These are phyloP conservation scores for Russula lepida DNA, from an alignment of 768 basidiomycete species.

Conservation along the genomic window DNA sequence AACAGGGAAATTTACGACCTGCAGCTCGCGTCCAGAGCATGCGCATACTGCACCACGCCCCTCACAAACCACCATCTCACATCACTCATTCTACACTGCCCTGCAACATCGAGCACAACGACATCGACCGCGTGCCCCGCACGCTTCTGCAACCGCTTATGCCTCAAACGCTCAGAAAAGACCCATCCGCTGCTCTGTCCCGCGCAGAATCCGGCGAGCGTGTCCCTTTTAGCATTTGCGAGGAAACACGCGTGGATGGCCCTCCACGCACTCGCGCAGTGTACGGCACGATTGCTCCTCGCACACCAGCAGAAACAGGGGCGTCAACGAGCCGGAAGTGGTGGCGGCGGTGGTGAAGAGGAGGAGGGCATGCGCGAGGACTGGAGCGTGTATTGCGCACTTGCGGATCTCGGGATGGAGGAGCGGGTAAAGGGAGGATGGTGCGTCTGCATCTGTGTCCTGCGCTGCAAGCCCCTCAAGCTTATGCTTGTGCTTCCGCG, in stretches of 20 bases:
- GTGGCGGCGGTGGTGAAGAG: conserved; percentile 13
- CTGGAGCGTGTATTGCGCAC: conserved; percentile 46
- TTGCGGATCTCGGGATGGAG: conserved; percentile 74
- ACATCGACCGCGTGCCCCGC: conserved; percentile 38
- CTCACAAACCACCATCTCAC: conserved; percentile 29
- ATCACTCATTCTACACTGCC: conserved; percentile 15
- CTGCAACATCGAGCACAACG: neutral
- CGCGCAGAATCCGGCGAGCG: conserved; percentile 60
- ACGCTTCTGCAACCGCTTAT: conserved; percentile 76
- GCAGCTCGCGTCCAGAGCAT: conserved; percentile 51
- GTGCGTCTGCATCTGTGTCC: conserved; percentile 26
- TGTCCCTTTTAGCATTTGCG: conserved; percentile 52
- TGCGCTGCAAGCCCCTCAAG: rapidly evolving
- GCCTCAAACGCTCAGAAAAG: conserved; percentile 53
- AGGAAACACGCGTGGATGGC: conserved; percentile 63
- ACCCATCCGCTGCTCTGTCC: conserved; percentile 69
- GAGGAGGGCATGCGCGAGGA: conserved; percentile 36
- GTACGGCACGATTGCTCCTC: conserved; percentile 54
- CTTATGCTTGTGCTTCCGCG: neutral
- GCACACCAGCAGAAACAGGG: conserved; percentile 39
- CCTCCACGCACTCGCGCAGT: conserved; percentile 62
- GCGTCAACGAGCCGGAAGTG: neutral
- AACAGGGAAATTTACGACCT: conserved; percentile 71
- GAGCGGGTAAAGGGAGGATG: conserved; percentile 43
- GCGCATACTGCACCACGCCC: conserved; percentile 66